Conservation (phyloP, 1,284 basidiomycete genomes). For the Macrocystidia cucumis region DNA sequence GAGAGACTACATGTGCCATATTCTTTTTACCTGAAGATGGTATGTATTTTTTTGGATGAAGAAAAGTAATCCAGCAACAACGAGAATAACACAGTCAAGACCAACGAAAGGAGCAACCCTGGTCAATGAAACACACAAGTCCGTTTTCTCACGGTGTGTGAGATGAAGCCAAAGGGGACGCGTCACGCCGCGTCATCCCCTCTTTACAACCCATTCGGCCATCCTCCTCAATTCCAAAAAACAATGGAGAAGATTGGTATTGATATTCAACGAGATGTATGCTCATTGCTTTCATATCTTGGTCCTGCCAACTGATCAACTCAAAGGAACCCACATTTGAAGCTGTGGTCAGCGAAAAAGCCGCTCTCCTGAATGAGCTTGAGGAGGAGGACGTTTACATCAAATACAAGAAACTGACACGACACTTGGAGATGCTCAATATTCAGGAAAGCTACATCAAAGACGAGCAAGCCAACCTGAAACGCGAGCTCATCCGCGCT, state of each 20-base stretch:
- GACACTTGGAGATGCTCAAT: conserved; percentile 90
- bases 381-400: conserved; percentile 92
- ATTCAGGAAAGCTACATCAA: conserved; percentile 99
- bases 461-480: conserved; percentile 97
- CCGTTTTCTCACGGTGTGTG: too few species aligned
- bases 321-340: conserved; percentile 85
- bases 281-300: conserved; percentile 15
- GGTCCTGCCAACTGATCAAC: conserved; percentile 5
- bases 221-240: too few species aligned
- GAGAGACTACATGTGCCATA: conserved; percentile 85
- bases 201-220: conserved; percentile 15
- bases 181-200: conserved; percentile 53
- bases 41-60: too few species aligned
- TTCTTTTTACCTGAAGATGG: too few species aligned
- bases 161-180: too few species aligned
- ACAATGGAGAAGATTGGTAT: conserved; percentile 79
- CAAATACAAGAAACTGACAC: conserved; percentile 91
- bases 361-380: conserved; percentile 75
- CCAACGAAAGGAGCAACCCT: too few species aligned
- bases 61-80: too few species aligned
- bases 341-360: conserved; percentile 83
- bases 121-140: too few species aligned
- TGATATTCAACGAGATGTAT: conserved; percentile 78
- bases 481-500: conserved; percentile 95
- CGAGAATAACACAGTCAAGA: too few species aligned